Evolutionary conservation across 2,329 filamentous ascomycete genomes (phyloP).

Genomic region (Balansia obtecta): DNA sequence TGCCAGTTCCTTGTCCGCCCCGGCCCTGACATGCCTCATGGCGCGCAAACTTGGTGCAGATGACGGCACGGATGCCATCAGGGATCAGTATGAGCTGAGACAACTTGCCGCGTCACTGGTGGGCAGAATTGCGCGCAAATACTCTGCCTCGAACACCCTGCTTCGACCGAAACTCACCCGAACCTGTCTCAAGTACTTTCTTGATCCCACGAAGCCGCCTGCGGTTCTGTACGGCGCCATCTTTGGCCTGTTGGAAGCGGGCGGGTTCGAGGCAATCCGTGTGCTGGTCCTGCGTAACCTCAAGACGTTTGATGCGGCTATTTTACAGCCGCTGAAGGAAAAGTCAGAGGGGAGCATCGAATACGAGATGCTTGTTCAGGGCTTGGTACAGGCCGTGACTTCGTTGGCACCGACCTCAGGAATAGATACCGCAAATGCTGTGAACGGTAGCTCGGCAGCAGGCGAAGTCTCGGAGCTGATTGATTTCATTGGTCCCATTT

Average conservation of each 20-base stretch:
- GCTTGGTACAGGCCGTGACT: slow-evolving; percentile 40
- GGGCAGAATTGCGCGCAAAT: slow-evolving; percentile 67
- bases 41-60: slow-evolving; percentile 58
- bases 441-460: slow-evolving; percentile 25
- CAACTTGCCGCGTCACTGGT: slow-evolving; percentile 77
- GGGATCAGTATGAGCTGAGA: slow-evolving; percentile 65
- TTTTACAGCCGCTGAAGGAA: slow-evolving; percentile 41
- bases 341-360: slow-evolving; percentile 37
- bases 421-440: slow-evolving; percentile 22
- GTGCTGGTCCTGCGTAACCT: slow-evolving; percentile 44
- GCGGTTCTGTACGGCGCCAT: slow-evolving; percentile 84
- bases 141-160: slow-evolving; percentile 66
- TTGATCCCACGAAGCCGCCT: slow-evolving; percentile 73
- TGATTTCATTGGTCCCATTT: slow-evolving; percentile 42
- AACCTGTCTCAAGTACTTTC: slow-evolving; percentile 85
- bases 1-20: slow-evolving; percentile 58
- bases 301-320: slow-evolving; percentile 38
- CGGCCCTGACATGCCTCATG: slow-evolving; percentile 84
- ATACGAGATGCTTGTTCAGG: slow-evolving; percentile 42
- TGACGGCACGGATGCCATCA: slow-evolving; percentile 37
- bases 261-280: slow-evolving; percentile 49
- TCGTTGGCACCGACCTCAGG: slow-evolving; percentile 26
- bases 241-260: slow-evolving; percentile 64
- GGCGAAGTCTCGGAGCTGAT: slow-evolving; percentile 32
- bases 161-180: slow-evolving; percentile 80